A percentile compares a stretch with the other conserved stretches of the same genome.
These are phyloP conservation scores for Daldinia vernicosa DNA, from an alignment of 495 filamentous ascomycete genomes.

Conservation along the genomic window DNA sequence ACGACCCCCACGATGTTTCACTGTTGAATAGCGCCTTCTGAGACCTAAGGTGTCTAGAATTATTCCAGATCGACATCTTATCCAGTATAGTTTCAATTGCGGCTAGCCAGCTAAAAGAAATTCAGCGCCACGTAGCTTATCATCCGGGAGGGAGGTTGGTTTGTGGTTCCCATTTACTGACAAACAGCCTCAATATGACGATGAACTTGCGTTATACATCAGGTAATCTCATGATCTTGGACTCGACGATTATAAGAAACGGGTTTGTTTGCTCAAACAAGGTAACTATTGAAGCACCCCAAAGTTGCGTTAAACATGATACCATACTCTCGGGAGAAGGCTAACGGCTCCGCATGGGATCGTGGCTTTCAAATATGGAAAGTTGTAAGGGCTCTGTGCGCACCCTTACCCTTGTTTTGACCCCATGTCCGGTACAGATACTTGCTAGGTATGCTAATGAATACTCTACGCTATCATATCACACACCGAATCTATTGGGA, in stretches of 20 bases:
- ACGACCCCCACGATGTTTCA: constrained; percentile 41
- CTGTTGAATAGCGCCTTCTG: constrained; percentile 24
- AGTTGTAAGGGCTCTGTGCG: constrained; percentile 18
- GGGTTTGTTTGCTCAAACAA: constrained; percentile 33
- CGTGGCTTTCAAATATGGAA: constrained; percentile 29
- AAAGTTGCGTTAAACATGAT: constrained; percentile 26
- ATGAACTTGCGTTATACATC: constrained; percentile 18
- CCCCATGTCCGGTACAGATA: constrained; percentile 30
- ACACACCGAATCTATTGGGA: neutral
- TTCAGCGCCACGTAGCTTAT: constrained; percentile 25
- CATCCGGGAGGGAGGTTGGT: constrained; percentile 28
- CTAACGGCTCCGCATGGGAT: constrained; percentile 16
- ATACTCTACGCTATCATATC: constrained; percentile 4
- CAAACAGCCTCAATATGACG: constrained; percentile 16
- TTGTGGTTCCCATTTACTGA: constrained; percentile 10
- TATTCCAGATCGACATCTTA: constrained; percentile 40
- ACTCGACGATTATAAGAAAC: constrained; percentile 7
- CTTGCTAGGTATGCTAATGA: constrained; percentile 26
- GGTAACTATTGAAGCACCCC: constrained; percentile 20
- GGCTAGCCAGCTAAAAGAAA: constrained; percentile 18
- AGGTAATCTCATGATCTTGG: constrained; percentile 13
- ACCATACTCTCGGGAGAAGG: constrained; percentile 36
- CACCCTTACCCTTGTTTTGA: constrained; percentile 15
- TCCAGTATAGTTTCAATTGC: constrained; percentile 20
- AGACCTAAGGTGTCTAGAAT: constrained; percentile 41